phyloP scores from a whole-genome alignment of 108 stramenopile species.

The Aureococcus anophagefferens region DNA sequence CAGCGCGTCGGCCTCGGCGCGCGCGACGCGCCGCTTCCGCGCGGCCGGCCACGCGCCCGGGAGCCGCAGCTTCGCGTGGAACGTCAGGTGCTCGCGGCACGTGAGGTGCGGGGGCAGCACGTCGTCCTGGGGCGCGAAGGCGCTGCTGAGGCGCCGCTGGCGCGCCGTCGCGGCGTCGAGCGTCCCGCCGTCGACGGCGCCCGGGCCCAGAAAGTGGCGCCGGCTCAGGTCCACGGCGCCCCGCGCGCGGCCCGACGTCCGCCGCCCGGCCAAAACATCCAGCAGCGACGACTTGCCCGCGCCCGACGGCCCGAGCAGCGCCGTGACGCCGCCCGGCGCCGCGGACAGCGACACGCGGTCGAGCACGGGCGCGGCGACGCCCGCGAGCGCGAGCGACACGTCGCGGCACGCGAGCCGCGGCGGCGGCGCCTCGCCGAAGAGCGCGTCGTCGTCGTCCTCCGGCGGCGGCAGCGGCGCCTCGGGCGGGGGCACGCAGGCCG shows the following conservation, averaged over 20 bases:
- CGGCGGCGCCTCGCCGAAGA: too few relatives aligned
- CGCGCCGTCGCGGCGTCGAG: neutral
- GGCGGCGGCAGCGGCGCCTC: too few relatives aligned
- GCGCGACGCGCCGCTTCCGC: neutral
- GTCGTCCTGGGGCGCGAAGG: conserved; percentile 24
- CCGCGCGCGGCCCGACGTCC: neutral
- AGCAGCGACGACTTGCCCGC: conserved; percentile 7
- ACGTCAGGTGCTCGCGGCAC: conserved; percentile 28
- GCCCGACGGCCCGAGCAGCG: conserved; percentile 1
- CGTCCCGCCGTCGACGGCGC: too few relatives aligned
- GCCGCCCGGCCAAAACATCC: neutral
- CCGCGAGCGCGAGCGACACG: too few relatives aligned
- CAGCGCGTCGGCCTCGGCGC: neutral
- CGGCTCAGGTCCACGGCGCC: too few relatives aligned
- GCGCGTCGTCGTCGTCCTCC: too few relatives aligned
- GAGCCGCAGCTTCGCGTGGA: conserved; percentile 14
- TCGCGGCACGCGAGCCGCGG: too few relatives aligned
- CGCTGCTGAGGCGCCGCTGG: neutral
- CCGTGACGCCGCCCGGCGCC: neutral
- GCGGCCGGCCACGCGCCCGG: neutral
- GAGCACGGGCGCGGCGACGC: too few relatives aligned
- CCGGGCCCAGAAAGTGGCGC: neutral
- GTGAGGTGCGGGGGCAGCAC: conserved; percentile 28
- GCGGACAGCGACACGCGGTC: too few relatives aligned
- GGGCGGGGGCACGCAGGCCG: too few relatives aligned